Conservation (phyloP, 768 basidiomycete species). For the Tubosaeta sp. region DNA sequence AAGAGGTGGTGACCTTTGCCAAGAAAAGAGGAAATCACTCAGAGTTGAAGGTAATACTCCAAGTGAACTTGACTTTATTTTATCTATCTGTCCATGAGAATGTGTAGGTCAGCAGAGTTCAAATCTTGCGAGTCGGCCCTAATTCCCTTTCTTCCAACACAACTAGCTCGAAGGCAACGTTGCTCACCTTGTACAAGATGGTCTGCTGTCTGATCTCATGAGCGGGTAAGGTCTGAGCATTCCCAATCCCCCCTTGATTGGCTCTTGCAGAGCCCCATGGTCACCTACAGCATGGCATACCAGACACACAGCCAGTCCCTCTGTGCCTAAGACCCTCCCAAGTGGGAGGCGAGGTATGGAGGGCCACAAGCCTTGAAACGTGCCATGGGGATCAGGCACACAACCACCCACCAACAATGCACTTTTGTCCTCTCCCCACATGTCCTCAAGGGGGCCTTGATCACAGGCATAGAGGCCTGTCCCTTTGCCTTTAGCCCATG, state of each 20-base stretch:
- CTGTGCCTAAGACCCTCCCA: constrained; percentile 41
- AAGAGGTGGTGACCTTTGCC: too few species aligned
- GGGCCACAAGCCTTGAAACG: constrained; percentile 42
- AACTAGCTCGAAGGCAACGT: constrained; percentile 46
- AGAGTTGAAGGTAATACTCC: too few species aligned
- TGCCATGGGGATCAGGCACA: constrained; percentile 53
- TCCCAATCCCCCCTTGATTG: constrained; percentile 58
- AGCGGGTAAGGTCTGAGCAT: constrained; percentile 86
- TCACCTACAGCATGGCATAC: constrained; percentile 60
- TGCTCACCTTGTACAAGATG: constrained; percentile 56
- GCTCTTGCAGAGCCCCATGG: constrained; percentile 57
- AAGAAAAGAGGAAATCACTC: too few species aligned
- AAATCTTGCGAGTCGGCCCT: too few species aligned
- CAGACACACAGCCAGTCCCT: constrained; percentile 48
- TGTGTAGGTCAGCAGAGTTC: neutral
- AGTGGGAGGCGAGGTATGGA: constrained; percentile 16
- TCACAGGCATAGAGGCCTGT: neutral
- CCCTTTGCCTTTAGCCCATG: too few species aligned
- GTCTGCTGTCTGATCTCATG: constrained; percentile 39
- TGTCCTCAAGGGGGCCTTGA: constrained; percentile 14
- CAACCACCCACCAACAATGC: neutral
- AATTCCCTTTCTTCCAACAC: too few species aligned
- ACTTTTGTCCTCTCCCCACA: constrained; percentile 13
- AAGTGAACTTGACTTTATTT: too few species aligned
- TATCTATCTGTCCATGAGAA: neutral